phyloP scores from a whole-genome alignment of 495 filamentous ascomycete genomes.

The Annulohypoxylon bovei region DNA sequence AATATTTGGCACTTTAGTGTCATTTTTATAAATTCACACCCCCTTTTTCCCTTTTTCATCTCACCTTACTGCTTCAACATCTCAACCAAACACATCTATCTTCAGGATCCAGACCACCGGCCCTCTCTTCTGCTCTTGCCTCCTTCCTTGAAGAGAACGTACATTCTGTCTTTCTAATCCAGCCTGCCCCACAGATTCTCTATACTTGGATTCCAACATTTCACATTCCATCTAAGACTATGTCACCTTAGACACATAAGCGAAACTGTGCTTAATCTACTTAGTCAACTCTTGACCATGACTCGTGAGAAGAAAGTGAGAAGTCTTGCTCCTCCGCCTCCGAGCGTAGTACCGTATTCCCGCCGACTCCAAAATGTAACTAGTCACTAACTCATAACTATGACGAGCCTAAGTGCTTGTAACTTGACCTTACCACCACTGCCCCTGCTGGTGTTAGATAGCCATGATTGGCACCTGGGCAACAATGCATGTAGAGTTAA shows the following conservation, averaged over 20 bases:
- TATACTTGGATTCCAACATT: constrained; percentile 18
- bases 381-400: constrained; percentile 2
- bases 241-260: constrained; percentile 17
- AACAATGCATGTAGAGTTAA: constrained; percentile 18
- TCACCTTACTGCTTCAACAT: constrained; percentile 6
- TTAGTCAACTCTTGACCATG: constrained; percentile 12
- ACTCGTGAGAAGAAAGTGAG: constrained; percentile 14
- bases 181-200: constrained; percentile 23
- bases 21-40: constrained; percentile 21
- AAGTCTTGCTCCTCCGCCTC: constrained; percentile 17
- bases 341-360: constrained; percentile 22
- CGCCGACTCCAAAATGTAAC: constrained; percentile 33
- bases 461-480: neutral
- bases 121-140: constrained; percentile 14
- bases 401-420: constrained; percentile 17
- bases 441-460: constrained; percentile 2
- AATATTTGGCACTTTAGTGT: neutral
- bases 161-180: constrained; percentile 10
- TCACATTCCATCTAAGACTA: neutral
- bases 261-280: constrained; percentile 13
- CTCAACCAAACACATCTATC: constrained; percentile 20
- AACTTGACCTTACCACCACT: constrained; percentile 9
- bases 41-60: neutral
- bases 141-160: constrained; percentile 22
- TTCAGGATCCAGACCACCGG: constrained; percentile 26